These are phyloP conservation scores for Theobroma cacao DNA, from an alignment of 345 rosid species.

Conservation along the genomic window DNA sequence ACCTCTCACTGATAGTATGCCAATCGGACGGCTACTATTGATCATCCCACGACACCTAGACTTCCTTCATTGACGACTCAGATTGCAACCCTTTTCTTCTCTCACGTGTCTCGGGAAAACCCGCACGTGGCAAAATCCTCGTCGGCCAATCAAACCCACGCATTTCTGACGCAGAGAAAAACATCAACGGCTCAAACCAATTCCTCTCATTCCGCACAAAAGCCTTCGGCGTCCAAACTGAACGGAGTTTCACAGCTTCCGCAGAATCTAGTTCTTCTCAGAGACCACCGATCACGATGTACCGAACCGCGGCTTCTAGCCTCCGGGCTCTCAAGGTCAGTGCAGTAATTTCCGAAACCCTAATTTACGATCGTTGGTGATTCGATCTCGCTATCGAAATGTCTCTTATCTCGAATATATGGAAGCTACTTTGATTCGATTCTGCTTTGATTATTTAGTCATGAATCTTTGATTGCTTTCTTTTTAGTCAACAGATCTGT, in stretches of 20 bases:
- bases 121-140: background rate
- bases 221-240: background rate
- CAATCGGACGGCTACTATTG: background rate
- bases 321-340: conserved; percentile 52
- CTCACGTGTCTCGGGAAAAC: background rate
- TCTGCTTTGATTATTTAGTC: background rate
- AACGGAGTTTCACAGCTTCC: background rate
- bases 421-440: conserved; percentile 1
- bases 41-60: background rate
- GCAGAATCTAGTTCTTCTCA: conserved; percentile 17
- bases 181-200: background rate
- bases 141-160: background rate
- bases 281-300: conserved; percentile 37
- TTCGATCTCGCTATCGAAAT: background rate
- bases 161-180: background rate
- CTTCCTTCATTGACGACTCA: background rate
- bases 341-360: conserved; percentile 3
- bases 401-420: background rate
- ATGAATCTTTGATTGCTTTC: background rate
- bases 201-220: background rate
- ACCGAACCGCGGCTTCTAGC: conserved; percentile 50
- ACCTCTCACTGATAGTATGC: background rate
- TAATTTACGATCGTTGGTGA: background rate
- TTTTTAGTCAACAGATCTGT: conserved; percentile 16
- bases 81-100: background rate